Base-by-base conservation (phyloP, 1,139 yeast genomes). In the Geotrichum carabidarum region DNA sequence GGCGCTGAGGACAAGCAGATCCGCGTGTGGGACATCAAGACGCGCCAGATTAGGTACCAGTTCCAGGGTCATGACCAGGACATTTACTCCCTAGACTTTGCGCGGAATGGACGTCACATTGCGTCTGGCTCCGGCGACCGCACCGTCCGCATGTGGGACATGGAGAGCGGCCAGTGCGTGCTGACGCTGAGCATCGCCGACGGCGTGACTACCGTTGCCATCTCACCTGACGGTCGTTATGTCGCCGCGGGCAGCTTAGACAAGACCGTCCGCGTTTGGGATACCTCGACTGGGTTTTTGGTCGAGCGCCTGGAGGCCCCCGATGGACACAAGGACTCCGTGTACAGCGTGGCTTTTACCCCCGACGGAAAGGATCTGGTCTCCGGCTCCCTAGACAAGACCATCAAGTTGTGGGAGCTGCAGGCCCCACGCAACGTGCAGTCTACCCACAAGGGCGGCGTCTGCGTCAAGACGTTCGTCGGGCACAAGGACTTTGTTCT, bases 1-100 rank as follows among this genome's bases (percentile, higher is more conserved):
- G 99, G 99, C 68, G 98, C 98, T 44, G 99, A 93, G 74, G 99
- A 93, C 74, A 90, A 89, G 73, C 83, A 89, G 68, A 93, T 93
- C 65, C 82, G 99, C 71, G 91, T 93, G 67, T 93, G 99, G 99
- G 97, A 93, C 71, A 82, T 93, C 69, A 80, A 86, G 53, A 82
- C 94, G 43, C 83, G 91, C 72, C 83, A 93, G 67, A 88, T 93
- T 66, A 84, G 88, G 59, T 88, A 89, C 75, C 83, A 89, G 59
- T 81, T 93, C 71, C 81, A 87, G 61, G 99, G 99, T 53, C 99
- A 93, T 70, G 98, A 91, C 71, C 99, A 93, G 74, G 99, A 93
- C 73, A 93, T 93, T 64, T 93, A 93, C 73, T 91, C 98, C 7
- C 78, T 93, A 64, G 98, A 90, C 74, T 93, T 88, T 71, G 88